Evolutionary conservation across 306 rosid species (phyloP), one percentile per base, ranked within the genome.

Genomic region (Quercus wislizeni): DNA sequence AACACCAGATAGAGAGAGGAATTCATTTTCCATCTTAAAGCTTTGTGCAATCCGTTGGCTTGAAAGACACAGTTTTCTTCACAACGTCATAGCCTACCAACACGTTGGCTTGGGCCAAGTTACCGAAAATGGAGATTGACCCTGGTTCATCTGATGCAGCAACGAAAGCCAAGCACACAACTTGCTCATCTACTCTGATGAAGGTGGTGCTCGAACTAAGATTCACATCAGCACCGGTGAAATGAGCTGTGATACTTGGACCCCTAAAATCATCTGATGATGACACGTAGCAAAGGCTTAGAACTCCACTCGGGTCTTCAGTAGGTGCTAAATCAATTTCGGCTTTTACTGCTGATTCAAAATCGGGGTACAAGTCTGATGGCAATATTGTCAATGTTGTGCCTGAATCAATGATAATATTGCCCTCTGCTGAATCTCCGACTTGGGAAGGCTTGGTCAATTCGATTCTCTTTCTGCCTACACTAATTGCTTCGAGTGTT

Each of bases 41-140:
- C 25, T 20, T 58, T n/a, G 76, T 28, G 20, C 92, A 87, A 43
- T 90, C 83, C 0, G 70, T 27, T 0, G 87, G 88, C 79, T 83
- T 89, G 72, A 93, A 91, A 2, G 93, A 85, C 30, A 91, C 79
- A 0, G 17, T 62, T 2, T 49, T 74, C 6, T 61, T 28, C 9
- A 25, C 14, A 1, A 64, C 52, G 55, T 91, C 97, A 71, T 93
- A 93, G 0, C 97, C 98, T 20, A 88, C 84, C 72, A 83, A 46
- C 71, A 90, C 75, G 57, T 85, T 85, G 46, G 30, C 54, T 55
- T 93, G 97, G 0, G 89, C 82, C 23, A 93, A 0, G 35, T 88
- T 93, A 0, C 94, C 97, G 13, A 81, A 88, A 17, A 93, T 86
- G 1, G 80, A 15, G 0, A n/a, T 41, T 41, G 46, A 41, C 46